Conservation (phyloP, 345 rosid species). For the Sonneratia caseolaris region DNA sequence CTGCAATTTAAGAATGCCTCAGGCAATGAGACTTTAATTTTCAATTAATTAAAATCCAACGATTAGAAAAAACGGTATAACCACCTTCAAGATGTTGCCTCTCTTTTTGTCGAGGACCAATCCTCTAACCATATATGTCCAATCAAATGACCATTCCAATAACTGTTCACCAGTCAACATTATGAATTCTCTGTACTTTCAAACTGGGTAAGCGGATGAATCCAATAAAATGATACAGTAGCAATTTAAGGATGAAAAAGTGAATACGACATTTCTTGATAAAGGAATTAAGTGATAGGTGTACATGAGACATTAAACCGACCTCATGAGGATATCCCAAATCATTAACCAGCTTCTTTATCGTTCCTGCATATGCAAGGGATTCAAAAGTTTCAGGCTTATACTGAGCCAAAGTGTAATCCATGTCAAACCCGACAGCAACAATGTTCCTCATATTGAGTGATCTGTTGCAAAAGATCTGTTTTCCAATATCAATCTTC, state of each 20-base stretch:
- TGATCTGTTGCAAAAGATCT: slow-evolving; percentile 91
- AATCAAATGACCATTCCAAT: slow-evolving; percentile 75
- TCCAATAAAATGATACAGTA: neutral
- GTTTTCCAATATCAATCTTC: slow-evolving; percentile 50
- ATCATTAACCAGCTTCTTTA: slow-evolving; percentile 72
- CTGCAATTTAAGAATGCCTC: slow-evolving; percentile 27
- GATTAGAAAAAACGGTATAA: neutral
- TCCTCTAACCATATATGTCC: slow-evolving; percentile 96
- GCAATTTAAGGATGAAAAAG: neutral
- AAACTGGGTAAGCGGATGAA: neutral
- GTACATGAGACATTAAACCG: slow-evolving; percentile 14
- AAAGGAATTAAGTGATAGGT: neutral
- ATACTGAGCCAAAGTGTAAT: slow-evolving; percentile 95
- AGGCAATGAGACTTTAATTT: slow-evolving; percentile 4
- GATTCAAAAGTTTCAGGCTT: slow-evolving; percentile 91
- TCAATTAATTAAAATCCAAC: neutral
- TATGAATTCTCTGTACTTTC: neutral
- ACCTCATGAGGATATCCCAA: slow-evolving; percentile 93
- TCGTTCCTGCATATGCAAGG: slow-evolving; percentile 87
- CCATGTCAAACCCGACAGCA: slow-evolving; percentile 98
- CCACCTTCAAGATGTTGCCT: slow-evolving; percentile 91
- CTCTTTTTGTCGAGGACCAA: slow-evolving; percentile 92
- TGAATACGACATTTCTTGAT: neutral
- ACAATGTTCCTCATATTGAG: slow-evolving; percentile 86
- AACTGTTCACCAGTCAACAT: slow-evolving; percentile 27